Evolutionary conservation across 306 rosid genomes (phyloP), one percentile per base, ranked within the genome.

Genomic region (Quercus berberidifolia): DNA sequence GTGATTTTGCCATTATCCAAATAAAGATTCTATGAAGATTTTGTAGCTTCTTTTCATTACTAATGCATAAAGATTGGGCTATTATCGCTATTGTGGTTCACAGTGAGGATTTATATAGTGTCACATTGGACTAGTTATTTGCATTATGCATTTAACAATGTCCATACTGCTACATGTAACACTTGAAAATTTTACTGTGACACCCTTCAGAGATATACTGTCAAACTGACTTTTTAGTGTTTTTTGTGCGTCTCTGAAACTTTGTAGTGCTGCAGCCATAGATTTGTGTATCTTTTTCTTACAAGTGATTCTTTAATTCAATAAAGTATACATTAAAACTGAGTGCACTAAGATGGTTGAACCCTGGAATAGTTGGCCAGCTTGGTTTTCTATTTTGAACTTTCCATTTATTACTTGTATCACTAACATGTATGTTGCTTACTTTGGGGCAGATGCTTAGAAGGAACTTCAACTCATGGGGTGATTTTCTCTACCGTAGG

Each of bases 381-480:
- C 52, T 35, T 49, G 54, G 17, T 3, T 35, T n/a, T 26, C 65
- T 59, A 28, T 11, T 21, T 59, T 59, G 31, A 23, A 59, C 25
- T 59, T 7, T 23, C 13, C 25, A 4, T 20, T 33, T 35, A 8
- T 10, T 1, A 10, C 17, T 68, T 46, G 17, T 15, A n/a, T 41
- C n/a, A 10, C 72, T 72, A 7, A 60, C 56, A 15, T 14, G 3
- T 35, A 30, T 76, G 64, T 59, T 77, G 14, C 72, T 51, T 70
- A 20, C 54, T 31, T 38, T 79, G 55, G 74, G 55, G 33, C 84
- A 83, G 89, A 81, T 71, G 89, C 86, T 75, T 87, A 84, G 74
- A 43, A 15, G 77, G 80, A 30, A 4, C 58, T 28, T 49, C 30
- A 23, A 67, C 55, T 69, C 58, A 6, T 9, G 58, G 82, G 55